A percentile compares a stretch with the other conserved stretches of the same genome.
These are phyloP conservation scores for Parmelia sp. DNA, from an alignment of 495 filamentous ascomycete species.

Conservation along the genomic window DNA sequence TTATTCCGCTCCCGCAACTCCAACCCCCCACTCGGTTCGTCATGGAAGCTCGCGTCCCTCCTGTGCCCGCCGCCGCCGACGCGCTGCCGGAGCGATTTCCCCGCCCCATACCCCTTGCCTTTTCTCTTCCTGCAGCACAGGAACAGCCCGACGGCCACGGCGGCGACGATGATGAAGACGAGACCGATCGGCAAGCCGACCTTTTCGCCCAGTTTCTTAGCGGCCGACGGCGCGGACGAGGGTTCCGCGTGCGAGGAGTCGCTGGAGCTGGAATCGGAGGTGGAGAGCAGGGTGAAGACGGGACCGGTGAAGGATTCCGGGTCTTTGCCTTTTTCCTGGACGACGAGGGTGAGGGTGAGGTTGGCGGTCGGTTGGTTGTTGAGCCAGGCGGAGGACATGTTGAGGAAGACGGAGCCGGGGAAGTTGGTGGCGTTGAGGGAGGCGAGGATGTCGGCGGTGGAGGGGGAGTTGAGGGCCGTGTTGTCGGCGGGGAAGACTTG, in stretches of 20 bases:
- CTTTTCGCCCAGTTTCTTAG: constrained; percentile 21
- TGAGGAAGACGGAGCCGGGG: constrained; percentile 7
- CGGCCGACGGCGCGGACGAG: background rate
- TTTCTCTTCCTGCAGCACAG: constrained; percentile 30
- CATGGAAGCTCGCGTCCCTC: constrained; percentile 20
- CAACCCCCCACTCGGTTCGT: constrained; percentile 21
- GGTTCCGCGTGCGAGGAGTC: background rate
- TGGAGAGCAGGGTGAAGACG: constrained; percentile 6
- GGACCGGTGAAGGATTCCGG: background rate
- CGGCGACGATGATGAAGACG: constrained; percentile 14
- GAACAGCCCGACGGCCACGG: constrained; percentile 8
- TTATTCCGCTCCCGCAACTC: constrained; percentile 18
- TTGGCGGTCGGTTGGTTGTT: constrained; percentile 7
- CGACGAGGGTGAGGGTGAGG: constrained; percentile 15
- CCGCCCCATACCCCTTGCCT: constrained; percentile 14
- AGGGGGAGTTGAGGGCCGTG: background rate
- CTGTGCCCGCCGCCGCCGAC: constrained; percentile 10
- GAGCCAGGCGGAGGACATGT: constrained; percentile 13
- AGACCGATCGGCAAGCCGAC: constrained; percentile 24
- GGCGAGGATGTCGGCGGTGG: background rate
- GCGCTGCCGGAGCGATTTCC: constrained; percentile 5
- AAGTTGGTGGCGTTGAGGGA: constrained; percentile 9
- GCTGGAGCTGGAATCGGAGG: background rate
- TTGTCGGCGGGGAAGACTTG: constrained; percentile 9
- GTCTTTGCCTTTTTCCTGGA: background rate